Evolutionary conservation across 1,139 yeast genomes (phyloP).

Genomic region (Candida pseudoviswanathii): DNA sequence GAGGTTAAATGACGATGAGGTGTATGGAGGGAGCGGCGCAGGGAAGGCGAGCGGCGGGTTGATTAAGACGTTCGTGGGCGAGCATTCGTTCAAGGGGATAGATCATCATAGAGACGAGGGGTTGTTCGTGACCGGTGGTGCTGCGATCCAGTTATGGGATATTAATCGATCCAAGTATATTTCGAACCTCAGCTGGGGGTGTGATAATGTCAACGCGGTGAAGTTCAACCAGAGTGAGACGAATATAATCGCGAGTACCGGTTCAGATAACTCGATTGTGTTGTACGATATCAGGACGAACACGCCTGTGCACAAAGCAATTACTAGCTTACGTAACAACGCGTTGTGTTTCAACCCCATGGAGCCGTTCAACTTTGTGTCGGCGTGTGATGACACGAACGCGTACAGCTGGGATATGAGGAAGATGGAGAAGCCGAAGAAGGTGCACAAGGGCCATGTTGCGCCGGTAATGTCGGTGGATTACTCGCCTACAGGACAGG

Average conservation of each 20-base stretch:
- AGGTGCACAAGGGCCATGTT: slow-evolving; percentile 93
- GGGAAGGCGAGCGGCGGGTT: slow-evolving; percentile 42
- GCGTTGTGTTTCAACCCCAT: slow-evolving; percentile 95
- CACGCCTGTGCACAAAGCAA: slow-evolving; percentile 88
- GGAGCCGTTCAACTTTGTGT: slow-evolving; percentile 93
- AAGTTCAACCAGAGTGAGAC: slow-evolving; percentile 91
- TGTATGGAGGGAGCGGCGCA: slow-evolving; percentile 22
- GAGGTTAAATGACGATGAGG: slow-evolving; percentile 34
- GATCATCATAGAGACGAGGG: slow-evolving; percentile 82
- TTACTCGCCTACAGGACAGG: slow-evolving; percentile 96
- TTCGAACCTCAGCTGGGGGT: slow-evolving; percentile 90
- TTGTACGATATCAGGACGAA: slow-evolving; percentile 91
- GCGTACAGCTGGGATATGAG: slow-evolving; percentile 96
- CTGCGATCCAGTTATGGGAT: slow-evolving; percentile 89
- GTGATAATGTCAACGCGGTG: slow-evolving; percentile 82
- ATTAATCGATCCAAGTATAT: slow-evolving; percentile 73
- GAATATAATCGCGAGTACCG: slow-evolving; percentile 85
- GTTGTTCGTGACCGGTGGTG: slow-evolving; percentile 90
- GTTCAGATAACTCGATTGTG: slow-evolving; percentile 88
- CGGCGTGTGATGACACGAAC: slow-evolving; percentile 94
- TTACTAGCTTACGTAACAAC: slow-evolving; percentile 81
- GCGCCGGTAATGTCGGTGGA: slow-evolving; percentile 95
- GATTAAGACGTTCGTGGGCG: slow-evolving; percentile 78
- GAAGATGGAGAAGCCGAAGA: slow-evolving; percentile 73
- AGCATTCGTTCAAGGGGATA: slow-evolving; percentile 79